Evolutionary conservation across 2,329 filamentous ascomycete genomes (phyloP), one percentile per base, ranked within the genome.

Genomic region (Botrytis tulipae): DNA sequence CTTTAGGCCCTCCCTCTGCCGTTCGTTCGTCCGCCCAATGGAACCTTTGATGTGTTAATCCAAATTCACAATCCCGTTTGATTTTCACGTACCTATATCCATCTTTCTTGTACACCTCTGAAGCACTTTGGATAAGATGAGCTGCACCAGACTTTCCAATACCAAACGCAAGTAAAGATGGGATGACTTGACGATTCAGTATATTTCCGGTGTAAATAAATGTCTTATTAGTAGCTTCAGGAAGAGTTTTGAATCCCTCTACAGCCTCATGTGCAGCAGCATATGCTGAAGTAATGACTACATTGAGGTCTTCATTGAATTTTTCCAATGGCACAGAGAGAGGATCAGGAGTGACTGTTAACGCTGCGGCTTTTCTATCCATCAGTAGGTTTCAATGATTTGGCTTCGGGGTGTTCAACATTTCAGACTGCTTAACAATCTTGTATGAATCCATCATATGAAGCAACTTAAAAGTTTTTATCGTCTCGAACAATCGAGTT

Each of bases 21-120:
- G 82, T 83, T 18, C 86, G 81, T 76, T 88, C 84, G 69, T 88
- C 86, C 5, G 80, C 84, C 72, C 85, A 88, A 75, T 87, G 87
- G 76, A 88, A 88, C 59, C 86, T 76, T 61, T 51, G 37, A 32
- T 60, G 14, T 66, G 51, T 72, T n/a, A 62, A 42, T 35, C 18
- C 8, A 35, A 25, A 65, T 54, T 46, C 37, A 61, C 25, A 69
- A 32, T 54, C 35, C 22, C 42, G 7, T 63, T 44, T 32, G 14
- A 20, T 54, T 25, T 44, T 25, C 10, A 79, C 67, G 75, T 80
- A 82, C 82, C 82, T 76, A 75, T 82, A 60, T 32, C 83, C 82
- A 32, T 79, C 74, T 12, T 80, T 79, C 70, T 79, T 77, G 75
- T 84, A 84, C 2, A 76, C 78, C 16, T 74, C 74, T 0, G 82